Percentiles rank a stretch among this genome's conserved stretches.
phyloP scores from a whole-genome alignment of 2,329 filamentous ascomycete genomes.

The Didymella keratinophila region DNA sequence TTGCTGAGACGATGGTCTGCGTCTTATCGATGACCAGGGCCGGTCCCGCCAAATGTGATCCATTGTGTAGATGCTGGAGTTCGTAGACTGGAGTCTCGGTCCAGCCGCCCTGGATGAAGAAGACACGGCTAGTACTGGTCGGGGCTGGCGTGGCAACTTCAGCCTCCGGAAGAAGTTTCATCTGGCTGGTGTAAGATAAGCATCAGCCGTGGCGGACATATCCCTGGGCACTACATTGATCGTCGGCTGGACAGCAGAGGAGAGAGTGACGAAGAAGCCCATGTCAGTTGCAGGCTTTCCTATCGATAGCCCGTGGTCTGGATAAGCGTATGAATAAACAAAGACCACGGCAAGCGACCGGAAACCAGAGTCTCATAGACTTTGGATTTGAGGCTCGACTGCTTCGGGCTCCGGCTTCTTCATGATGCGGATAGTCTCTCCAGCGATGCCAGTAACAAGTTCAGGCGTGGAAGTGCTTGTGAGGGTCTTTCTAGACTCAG shows the following conservation, averaged over 20 bases:
- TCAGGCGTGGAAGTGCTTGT: constrained; percentile 18
- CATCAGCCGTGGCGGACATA: constrained; percentile 37
- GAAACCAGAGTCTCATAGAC: constrained; percentile 45
- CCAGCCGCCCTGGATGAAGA: constrained; percentile 47
- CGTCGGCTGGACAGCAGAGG: constrained; percentile 34
- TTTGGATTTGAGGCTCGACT: constrained; percentile 5
- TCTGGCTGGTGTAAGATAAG: constrained; percentile 54
- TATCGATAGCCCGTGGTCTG: constrained; percentile 40
- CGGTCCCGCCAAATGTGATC: constrained; percentile 75
- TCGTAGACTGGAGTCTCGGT: constrained; percentile 79
- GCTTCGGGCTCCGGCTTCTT: constrained; percentile 28
- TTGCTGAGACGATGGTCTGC: constrained; percentile 75
- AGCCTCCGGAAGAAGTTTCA: constrained; percentile 74
- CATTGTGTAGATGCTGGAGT: constrained; percentile 72
- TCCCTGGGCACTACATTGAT: constrained; percentile 36
- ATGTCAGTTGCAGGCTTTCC: constrained; percentile 39
- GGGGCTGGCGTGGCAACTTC: background rate
- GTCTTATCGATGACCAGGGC: constrained; percentile 84
- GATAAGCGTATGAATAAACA: constrained; percentile 46
- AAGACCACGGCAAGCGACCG: constrained; percentile 49
- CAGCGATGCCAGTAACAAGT: constrained; percentile 33
- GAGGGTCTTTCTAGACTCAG: constrained; percentile 5
- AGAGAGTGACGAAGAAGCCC: constrained; percentile 42
- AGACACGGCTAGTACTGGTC: background rate
- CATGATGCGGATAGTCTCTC: constrained; percentile 39